Conservation (phyloP, 2,329 filamentous ascomycete genomes). For the Xylariales sp. region DNA sequence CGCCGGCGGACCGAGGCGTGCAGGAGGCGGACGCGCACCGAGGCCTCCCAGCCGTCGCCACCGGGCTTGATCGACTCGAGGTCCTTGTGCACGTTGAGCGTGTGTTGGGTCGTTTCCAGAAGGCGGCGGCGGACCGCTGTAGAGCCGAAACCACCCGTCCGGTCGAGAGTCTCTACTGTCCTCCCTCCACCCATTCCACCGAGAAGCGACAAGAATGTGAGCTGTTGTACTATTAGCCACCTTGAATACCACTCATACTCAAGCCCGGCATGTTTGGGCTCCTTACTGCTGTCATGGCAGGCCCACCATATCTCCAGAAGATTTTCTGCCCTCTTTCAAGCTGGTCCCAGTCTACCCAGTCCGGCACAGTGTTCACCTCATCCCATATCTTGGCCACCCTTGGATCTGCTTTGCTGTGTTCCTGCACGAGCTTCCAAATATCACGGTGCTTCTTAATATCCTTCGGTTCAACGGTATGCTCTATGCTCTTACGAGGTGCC, state of each 20-base stretch:
- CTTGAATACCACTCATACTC: slow-evolving; percentile 2
- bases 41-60: slow-evolving; percentile 60
- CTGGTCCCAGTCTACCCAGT: slow-evolving; percentile 76
- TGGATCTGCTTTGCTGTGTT: slow-evolving; percentile 53
- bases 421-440: slow-evolving; percentile 57
- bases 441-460: slow-evolving; percentile 43
- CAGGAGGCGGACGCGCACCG: slow-evolving; percentile 63
- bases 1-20: slow-evolving; percentile 64
- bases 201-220: slow-evolving; percentile 57
- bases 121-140: slow-evolving; percentile 61
- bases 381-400: slow-evolving; percentile 56
- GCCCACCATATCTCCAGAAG: slow-evolving; percentile 71
- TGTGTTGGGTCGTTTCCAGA: slow-evolving; percentile 69
- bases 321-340: slow-evolving; percentile 70
- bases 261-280: slow-evolving; percentile 10
- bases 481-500: slow-evolving; percentile 1
- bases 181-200: slow-evolving; percentile 70
- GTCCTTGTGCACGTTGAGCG: slow-evolving; percentile 65
- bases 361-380: slow-evolving; percentile 61
- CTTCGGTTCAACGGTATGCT: slow-evolving; percentile 13
- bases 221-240: slow-evolving; percentile 17
- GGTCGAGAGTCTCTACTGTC: slow-evolving; percentile 68
- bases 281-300: slow-evolving; percentile 54
- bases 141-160: slow-evolving; percentile 70
- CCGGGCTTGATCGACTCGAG: slow-evolving; percentile 63